phyloP scores from a whole-genome alignment of 2,329 filamentous ascomycete species.

The Phaeosphaeriaceae sp. region DNA sequence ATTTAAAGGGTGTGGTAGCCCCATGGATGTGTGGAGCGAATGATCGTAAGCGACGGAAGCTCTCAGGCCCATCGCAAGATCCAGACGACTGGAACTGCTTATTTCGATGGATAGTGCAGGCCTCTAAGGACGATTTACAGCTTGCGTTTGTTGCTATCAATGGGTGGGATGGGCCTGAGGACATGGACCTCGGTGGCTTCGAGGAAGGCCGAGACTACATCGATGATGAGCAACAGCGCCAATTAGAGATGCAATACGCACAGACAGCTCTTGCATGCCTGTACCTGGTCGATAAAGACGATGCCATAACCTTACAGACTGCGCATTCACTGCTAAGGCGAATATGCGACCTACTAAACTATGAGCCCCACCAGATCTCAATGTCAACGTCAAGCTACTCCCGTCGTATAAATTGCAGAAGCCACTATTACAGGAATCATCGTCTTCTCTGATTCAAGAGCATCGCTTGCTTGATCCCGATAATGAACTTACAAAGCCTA shows the following conservation, averaged over 20 bases:
- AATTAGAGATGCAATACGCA: slow-evolving; percentile 69
- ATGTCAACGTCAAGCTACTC: slow-evolving; percentile 49
- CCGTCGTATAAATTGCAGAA: slow-evolving; percentile 51
- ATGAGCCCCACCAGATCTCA: slow-evolving; percentile 62
- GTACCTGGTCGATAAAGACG: slow-evolving; percentile 69
- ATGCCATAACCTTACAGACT: slow-evolving; percentile 63
- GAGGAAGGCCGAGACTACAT: slow-evolving; percentile 61
- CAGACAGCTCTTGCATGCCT: slow-evolving; percentile 71
- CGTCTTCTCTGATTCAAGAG: slow-evolving; percentile 47
- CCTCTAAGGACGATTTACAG: slow-evolving; percentile 66
- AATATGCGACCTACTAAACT: slow-evolving; percentile 65
- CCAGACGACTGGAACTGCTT: slow-evolving; percentile 69
- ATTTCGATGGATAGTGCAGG: slow-evolving; percentile 69
- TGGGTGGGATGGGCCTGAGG: slow-evolving; percentile 75
- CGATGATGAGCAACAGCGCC: slow-evolving; percentile 64
- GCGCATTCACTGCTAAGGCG: slow-evolving; percentile 67
- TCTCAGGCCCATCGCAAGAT: slow-evolving; percentile 42
- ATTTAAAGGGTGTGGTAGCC: slow-evolving; percentile 71
- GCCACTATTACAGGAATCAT: slow-evolving; percentile 39
- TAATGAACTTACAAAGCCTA: slow-evolving; percentile 71
- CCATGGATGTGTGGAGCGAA: slow-evolving; percentile 75
- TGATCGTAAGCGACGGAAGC: slow-evolving; percentile 61
- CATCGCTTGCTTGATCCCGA: slow-evolving; percentile 61
- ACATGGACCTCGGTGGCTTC: slow-evolving; percentile 71
- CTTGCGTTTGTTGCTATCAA: slow-evolving; percentile 69